A percentile compares a stretch with the other conserved stretches of the same genome.
These are phyloP conservation scores for Vitis rupestris DNA, from an alignment of 164 flowering plant genomes.

Conservation along the genomic window DNA sequence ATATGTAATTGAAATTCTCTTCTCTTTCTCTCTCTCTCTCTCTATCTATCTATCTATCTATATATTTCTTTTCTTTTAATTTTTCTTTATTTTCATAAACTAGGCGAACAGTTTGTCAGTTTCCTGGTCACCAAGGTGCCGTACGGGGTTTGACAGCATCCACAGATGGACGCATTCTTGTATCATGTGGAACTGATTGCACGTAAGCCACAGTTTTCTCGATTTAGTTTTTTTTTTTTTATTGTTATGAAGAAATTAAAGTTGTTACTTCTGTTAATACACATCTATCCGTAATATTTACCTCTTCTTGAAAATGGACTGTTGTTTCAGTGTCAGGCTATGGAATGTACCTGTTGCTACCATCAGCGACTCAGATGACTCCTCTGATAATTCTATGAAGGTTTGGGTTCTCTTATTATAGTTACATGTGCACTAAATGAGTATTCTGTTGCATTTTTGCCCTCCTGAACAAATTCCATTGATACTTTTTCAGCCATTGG, in stretches of 20 bases:
- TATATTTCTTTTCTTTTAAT: neutral
- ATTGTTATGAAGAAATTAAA: neutral
- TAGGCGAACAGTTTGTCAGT: conserved; percentile 79
- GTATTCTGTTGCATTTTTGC: neutral
- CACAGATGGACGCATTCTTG: conserved; percentile 82
- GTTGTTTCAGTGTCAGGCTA: conserved; percentile 69
- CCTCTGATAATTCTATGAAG: conserved; percentile 42
- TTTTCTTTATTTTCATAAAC: conserved; percentile 9
- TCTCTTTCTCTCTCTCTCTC: no score
- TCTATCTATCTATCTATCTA: neutral
- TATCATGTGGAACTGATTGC: conserved; percentile 93
- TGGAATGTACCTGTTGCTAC: conserved; percentile 77
- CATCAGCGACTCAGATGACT: conserved; percentile 34
- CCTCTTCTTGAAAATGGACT: neutral
- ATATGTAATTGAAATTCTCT: no score
- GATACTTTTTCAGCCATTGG: conserved; percentile 58
- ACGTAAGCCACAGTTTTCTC: conserved; percentile 49
- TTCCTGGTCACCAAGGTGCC: conserved; percentile 90
- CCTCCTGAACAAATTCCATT: conserved; percentile 9
- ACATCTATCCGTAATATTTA: neutral
- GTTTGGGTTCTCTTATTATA: conserved; percentile 27
- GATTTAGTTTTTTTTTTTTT: neutral
- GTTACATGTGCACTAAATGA: neutral
- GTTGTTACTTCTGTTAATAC: neutral
- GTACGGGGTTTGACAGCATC: conserved; percentile 84